phyloP scores from a whole-genome alignment of 2,329 filamentous ascomycete species.

The Cladophialophora chaetospira region DNA sequence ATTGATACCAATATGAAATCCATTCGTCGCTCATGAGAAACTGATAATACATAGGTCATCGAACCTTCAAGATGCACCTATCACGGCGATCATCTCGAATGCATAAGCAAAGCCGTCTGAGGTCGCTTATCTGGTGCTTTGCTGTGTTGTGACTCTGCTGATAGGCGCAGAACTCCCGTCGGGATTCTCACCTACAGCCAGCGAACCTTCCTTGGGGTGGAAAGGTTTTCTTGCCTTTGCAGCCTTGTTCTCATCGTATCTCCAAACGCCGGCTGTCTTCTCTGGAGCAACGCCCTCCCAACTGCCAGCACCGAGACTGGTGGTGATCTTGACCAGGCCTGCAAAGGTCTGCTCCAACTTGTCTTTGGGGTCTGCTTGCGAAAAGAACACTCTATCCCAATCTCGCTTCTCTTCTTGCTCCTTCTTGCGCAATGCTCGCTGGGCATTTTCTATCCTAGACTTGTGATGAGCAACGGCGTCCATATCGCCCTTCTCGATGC shows the following conservation, averaged over 20 bases:
- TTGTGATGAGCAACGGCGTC: constrained; percentile 79
- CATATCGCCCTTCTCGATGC: constrained; percentile 82
- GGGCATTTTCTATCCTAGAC: constrained; percentile 85
- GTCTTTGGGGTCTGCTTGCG: constrained; percentile 37
- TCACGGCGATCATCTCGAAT: background rate
- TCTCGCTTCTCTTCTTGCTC: constrained; percentile 72
- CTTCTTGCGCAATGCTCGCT: constrained; percentile 73
- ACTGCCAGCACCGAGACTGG: constrained; percentile 36
- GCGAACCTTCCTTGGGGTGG: constrained; percentile 40
- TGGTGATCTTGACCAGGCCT: constrained; percentile 45
- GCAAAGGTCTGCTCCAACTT: constrained; percentile 43
- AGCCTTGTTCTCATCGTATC: constrained; percentile 62
- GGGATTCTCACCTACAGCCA: constrained; percentile 42
- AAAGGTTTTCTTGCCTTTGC: constrained; percentile 46
- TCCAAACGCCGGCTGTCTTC: constrained; percentile 71
- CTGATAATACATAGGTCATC: background rate
- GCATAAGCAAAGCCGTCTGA: background rate
- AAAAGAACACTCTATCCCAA: constrained; percentile 88
- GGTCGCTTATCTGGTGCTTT: constrained; percentile 8
- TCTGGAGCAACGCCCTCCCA: constrained; percentile 56
- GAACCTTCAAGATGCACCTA: background rate
- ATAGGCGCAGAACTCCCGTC: constrained; percentile 30
- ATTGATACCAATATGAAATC: background rate
- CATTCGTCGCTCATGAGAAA: background rate
- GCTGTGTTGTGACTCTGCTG: constrained; percentile 28